Evolutionary conservation across 164 flowering plant species (phyloP).

Genomic region (Santalum album): DNA sequence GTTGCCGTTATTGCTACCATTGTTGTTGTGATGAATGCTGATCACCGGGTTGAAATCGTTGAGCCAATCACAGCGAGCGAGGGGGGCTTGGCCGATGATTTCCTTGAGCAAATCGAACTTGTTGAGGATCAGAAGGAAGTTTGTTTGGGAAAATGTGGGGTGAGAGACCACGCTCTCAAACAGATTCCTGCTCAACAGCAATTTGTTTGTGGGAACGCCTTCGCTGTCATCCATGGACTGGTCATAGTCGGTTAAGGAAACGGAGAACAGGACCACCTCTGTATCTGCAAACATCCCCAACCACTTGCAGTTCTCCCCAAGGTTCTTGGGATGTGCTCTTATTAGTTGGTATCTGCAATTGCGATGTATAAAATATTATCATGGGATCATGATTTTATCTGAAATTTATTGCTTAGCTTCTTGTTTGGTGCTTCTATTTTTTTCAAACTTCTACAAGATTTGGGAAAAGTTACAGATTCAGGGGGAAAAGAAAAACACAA

Average conservation of each 20-base stretch:
- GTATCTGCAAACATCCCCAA: constrained; percentile 36
- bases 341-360: constrained; percentile 36
- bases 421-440: too few relatives aligned
- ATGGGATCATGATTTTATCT: too few relatives aligned
- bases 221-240: constrained; percentile 11
- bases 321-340: constrained; percentile 26
- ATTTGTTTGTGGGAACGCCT: constrained; percentile 22
- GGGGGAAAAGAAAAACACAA: neutral
- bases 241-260: constrained; percentile 24
- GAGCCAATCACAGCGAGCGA: constrained; percentile 34
- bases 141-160: constrained; percentile 13
- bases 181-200: constrained; percentile 29
- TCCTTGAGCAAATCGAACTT: constrained; percentile 33
- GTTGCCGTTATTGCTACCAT: constrained; percentile 12
- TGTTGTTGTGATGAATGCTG: constrained; percentile 8
- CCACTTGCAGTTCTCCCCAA: constrained; percentile 36
- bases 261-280: constrained; percentile 23
- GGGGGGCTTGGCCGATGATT: constrained; percentile 21
- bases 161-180: constrained; percentile 29
- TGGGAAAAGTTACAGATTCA: neutral
- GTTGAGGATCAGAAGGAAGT: constrained; percentile 33
- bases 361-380: too few relatives aligned
- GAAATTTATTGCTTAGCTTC: too few relatives aligned
- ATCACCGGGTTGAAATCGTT: constrained; percentile 28
- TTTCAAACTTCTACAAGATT: too few relatives aligned